Evolutionary conservation across 179 eudicot species (phyloP).

Genomic region (Gypsophila paniculata): DNA sequence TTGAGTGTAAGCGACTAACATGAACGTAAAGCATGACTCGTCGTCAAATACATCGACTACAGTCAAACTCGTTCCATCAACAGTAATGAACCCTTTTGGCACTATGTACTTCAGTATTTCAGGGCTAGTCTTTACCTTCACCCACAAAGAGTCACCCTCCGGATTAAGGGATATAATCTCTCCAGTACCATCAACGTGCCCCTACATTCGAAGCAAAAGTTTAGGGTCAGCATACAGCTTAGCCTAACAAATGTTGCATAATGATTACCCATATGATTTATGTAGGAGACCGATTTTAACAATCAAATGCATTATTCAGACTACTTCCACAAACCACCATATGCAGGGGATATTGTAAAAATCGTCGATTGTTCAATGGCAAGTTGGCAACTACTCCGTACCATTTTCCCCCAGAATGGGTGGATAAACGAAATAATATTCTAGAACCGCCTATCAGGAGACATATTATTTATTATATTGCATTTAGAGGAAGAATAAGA

Average conservation of each 20-base stretch:
- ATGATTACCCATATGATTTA: background rate
- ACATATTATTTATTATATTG: too few species aligned
- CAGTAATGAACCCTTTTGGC: conserved; percentile 81
- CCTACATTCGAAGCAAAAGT: conserved; percentile 30
- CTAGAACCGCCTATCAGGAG: too few species aligned
- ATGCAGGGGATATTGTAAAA: too few species aligned
- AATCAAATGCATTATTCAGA: background rate
- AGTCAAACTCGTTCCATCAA: conserved; percentile 94
- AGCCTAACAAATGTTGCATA: background rate
- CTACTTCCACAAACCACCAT: too few species aligned
- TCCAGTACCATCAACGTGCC: conserved; percentile 94
- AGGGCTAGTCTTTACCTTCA: conserved; percentile 62
- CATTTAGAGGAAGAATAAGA: too few species aligned
- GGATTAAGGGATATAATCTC: conserved; percentile 50
- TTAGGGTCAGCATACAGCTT: background rate
- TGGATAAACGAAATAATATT: too few species aligned
- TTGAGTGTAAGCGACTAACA: conserved; percentile 88
- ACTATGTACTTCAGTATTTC: conserved; percentile 78
- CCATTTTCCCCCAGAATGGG: too few species aligned
- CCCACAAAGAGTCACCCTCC: conserved; percentile 86
- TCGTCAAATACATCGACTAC: conserved; percentile 87
- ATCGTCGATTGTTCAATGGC: too few species aligned
- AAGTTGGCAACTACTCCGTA: too few species aligned
- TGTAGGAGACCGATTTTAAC: too few species aligned
- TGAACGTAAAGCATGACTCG: conserved; percentile 73